Base-by-base conservation (phyloP, 73 alveolate genomes). In the Paramecium tetraurelia region DNA sequence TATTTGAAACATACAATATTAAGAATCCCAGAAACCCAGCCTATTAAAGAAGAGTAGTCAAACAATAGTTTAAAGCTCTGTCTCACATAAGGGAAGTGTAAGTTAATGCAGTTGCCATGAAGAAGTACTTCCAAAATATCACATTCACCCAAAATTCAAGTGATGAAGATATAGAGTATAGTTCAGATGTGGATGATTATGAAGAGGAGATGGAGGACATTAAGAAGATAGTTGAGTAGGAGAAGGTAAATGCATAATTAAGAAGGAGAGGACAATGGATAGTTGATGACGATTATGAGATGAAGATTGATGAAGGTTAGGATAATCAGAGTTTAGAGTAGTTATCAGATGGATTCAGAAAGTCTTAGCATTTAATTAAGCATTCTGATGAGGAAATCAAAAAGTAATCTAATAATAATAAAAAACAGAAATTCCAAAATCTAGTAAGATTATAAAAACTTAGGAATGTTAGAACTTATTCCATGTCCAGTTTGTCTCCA, bases 111-210 rank as follows among this genome's bases (percentile, higher is more conserved):
- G 27, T 20, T 24, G 90, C 57, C 0, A 24, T 80, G 20, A 44
- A 80, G 33, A 80, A 46, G 35, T 40, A 40, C 46, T 31, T 31
- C 24, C 12, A 43, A 12, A 48, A 43, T 43, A 80, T 80, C 10
- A 41, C 70, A 18, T 80, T 80, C 46, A 35, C 48, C 4, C 7
- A 80, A 18, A 46, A 48, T 46, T 72, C 86, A 12, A 80, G 90
- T 80, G 90, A 80, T 22, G 90, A 80, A 35, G 70, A 80, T 8
- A 48, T 38, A 40, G 90, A 80, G 46, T 40, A 80, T 27, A 80
- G 90, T 80, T 80, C 90, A 5, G 90, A 80, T 80, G 90, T 44
- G 7, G 75, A 48, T 80, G 70, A 43, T 27, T 80, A 80, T 44
- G 41, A 21, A 24, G 70, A 80, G 16, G 90, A 80, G 27, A 31